Evolutionary conservation across 352 stramenopile genomes (phyloP).

Genomic region (Phytophthora ohioensis): DNA sequence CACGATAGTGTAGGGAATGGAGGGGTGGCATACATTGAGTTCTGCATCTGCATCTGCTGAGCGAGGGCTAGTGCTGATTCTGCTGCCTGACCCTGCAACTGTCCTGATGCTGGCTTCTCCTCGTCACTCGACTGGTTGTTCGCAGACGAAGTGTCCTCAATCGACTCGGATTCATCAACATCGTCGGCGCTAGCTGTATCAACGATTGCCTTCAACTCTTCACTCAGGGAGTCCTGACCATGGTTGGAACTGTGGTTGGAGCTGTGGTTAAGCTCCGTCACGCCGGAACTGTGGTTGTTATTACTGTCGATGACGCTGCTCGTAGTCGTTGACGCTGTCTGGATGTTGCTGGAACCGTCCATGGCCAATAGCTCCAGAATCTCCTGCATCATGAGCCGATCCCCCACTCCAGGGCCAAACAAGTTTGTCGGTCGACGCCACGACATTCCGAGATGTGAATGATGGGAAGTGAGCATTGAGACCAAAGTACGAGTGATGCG

Average conservation of each 20-base stretch:
- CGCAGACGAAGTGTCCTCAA: background rate
- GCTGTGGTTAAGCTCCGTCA: background rate
- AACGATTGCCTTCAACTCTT: constrained; percentile 1
- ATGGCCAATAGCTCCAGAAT: constrained; percentile 36
- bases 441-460: constrained; percentile 20
- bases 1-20: constrained; percentile 7
- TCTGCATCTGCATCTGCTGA: constrained; percentile 11
- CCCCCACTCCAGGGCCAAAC: constrained; percentile 18
- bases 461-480: constrained; percentile 8
- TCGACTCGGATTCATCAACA: background rate
- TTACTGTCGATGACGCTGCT: constrained; percentile 7
- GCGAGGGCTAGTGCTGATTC: constrained; percentile 6
- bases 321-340: background rate
- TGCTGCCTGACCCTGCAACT: constrained; percentile 14
- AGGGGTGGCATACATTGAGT: constrained; percentile 29
- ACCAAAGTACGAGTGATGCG: constrained; percentile 3
- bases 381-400: constrained; percentile 44
- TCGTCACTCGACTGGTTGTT: background rate
- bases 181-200: background rate
- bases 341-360: constrained; percentile 10
- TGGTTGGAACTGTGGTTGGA: background rate
- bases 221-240: background rate
- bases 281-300: background rate
- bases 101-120: too few relatives aligned
- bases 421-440: constrained; percentile 27